Evolutionary conservation across 2,329 filamentous ascomycete species (phyloP), one percentile per base, ranked within the genome.

Genomic region (Colletotrichum eremochloae): DNA sequence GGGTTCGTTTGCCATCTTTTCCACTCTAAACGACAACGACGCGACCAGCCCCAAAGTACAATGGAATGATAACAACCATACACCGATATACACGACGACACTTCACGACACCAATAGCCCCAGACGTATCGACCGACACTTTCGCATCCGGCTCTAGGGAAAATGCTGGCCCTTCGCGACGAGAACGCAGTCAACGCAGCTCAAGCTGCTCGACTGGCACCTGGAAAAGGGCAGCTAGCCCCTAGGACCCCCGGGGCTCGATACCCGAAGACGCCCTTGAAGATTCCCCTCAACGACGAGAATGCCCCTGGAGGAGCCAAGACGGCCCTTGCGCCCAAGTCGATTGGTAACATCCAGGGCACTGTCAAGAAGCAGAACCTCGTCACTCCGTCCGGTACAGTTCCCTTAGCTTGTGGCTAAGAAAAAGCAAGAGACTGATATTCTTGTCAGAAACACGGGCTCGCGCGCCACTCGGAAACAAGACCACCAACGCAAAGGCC

Each of bases 401-500:
- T 55, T 57, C 29, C 11, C 44, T 14, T 18, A 31, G 65, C 38
- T 58, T 63, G 71, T 69, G 55, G 64, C 60, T 70, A 75, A 61
- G n/a, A 18, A 68, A 55, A 46, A 53, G 29, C 53, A 73, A 48
- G 11, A 29, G 40, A 60, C 63, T 70, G 53, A 63, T 31, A 20
- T 38, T n/a, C 11, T 38, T 60, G 33, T 24, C 68, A 92, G 90
- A 87, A 68, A 88, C 91, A 63, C 90, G 91, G 71, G 91, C 86
- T 72, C 91, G 96, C 78, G 95, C 95, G 48, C 93, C 94, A 15
- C 85, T 99, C 60, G 96, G 96, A 44, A 92, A 94, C 86, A 99
- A 99, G 83, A 98, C 96, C 1, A 98, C 96, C 64, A 99, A 99
- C 81, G 94, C 94, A 66, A 98, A 97, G 85, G 89, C 92, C 72